Percentiles rank a stretch among this genome's conserved stretches.
phyloP scores from a whole-genome alignment of 495 filamentous ascomycete genomes.

The Tuber melanosporum region DNA sequence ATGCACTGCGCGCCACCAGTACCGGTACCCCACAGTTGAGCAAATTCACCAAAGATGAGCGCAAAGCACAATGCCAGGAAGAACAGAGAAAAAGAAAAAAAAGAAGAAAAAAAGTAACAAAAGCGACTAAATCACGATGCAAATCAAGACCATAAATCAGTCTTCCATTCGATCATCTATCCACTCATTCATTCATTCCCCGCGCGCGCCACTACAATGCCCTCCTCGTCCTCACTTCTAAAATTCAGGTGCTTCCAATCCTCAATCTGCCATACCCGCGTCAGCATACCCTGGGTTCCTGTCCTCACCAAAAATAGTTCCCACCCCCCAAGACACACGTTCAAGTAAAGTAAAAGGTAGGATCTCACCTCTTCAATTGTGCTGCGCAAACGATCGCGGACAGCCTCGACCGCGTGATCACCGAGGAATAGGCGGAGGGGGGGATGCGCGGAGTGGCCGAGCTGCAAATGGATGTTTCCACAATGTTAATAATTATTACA shows the following conservation, averaged over 20 bases:
- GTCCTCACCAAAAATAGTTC: neutral
- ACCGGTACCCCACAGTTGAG: too few relatives aligned
- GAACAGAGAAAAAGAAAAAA: neutral
- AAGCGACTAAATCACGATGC: neutral
- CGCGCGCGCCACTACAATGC: neutral
- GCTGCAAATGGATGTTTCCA: slow-evolving; percentile 18
- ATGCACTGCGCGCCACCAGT: too few relatives aligned
- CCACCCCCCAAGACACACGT: neutral
- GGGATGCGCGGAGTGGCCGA: slow-evolving; percentile 86
- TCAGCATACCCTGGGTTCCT: neutral
- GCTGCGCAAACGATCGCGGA: slow-evolving; percentile 76
- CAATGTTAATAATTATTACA: neutral
- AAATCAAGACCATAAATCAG: neutral
- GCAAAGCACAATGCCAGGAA: neutral
- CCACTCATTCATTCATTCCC: neutral
- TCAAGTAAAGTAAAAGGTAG: neutral
- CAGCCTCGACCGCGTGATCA: slow-evolving; percentile 90
- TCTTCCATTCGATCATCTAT: neutral
- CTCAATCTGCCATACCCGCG: slow-evolving; percentile 46
- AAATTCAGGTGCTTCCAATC: slow-evolving; percentile 80
- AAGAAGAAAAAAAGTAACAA: neutral
- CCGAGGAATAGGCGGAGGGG: slow-evolving; percentile 79
- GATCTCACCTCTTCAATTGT: slow-evolving; percentile 77
- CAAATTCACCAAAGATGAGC: neutral
- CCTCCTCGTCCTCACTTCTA: slow-evolving; percentile 41